Evolutionary conservation across 177 flowering plant species (phyloP).

Genomic region (Tripterygium wilfordii): DNA sequence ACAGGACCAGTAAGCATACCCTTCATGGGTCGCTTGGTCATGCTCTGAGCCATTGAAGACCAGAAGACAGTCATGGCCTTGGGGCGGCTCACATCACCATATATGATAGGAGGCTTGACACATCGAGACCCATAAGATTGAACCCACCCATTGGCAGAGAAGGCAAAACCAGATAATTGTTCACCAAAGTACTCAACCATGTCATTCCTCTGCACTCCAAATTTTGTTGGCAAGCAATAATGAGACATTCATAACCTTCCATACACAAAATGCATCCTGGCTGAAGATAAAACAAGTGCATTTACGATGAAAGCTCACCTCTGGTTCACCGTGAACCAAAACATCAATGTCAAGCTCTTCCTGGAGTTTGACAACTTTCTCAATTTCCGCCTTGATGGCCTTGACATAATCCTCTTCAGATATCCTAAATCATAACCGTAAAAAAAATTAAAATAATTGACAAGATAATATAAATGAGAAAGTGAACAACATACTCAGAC

Average conservation of each 20-base stretch:
- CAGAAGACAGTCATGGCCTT: slow-evolving; percentile 73
- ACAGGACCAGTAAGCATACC: slow-evolving; percentile 91
- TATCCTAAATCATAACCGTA: slow-evolving; percentile 27
- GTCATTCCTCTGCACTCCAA: slow-evolving; percentile 39
- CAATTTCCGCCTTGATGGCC: slow-evolving; percentile 66
- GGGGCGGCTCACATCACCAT: slow-evolving; percentile 78
- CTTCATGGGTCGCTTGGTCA: slow-evolving; percentile 70
- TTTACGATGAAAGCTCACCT: slow-evolving; percentile 31
- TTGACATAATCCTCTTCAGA: slow-evolving; percentile 60
- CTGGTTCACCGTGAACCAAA: slow-evolving; percentile 81
- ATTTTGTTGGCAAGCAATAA: no score
- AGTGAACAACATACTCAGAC: not conserved
- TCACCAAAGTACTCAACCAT: slow-evolving; percentile 70
- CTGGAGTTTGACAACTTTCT: slow-evolving; percentile 65
- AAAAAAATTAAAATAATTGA: not conserved
- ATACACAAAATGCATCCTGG: not conserved
- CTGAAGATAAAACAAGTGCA: not conserved
- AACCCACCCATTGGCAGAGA: slow-evolving; percentile 65
- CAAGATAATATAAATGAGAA: not conserved
- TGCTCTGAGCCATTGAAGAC: slow-evolving; percentile 62
- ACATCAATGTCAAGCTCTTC: slow-evolving; percentile 86
- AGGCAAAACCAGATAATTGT: slow-evolving; percentile 58
- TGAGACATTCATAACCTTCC: no score
- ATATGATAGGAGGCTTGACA: slow-evolving; percentile 81
- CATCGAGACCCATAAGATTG: slow-evolving; percentile 79